Percentiles rank a stretch among this genome's conserved stretches.
phyloP scores from a whole-genome alignment of 306 rosid genomes.

The Lathyrus oleraceus region DNA sequence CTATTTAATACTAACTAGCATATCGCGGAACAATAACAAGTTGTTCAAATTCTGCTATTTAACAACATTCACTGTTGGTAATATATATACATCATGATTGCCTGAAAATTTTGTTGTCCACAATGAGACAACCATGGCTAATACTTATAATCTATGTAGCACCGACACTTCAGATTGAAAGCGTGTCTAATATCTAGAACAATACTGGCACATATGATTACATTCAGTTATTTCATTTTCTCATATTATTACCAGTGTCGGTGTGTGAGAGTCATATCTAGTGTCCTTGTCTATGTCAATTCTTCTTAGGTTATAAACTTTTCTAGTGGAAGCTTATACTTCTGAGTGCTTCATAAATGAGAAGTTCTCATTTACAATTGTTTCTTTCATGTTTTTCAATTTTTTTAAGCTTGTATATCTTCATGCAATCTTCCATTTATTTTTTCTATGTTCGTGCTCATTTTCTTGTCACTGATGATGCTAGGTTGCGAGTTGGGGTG shows the following conservation, averaged over 20 bases:
- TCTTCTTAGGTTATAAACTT: not conserved
- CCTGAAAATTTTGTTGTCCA: conserved; percentile 8
- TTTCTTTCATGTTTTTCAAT: not conserved
- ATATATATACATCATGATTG: not conserved
- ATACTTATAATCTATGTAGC: conserved; percentile 5
- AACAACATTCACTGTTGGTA: not conserved
- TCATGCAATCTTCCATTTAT: conserved; percentile 2
- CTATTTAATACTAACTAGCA: not conserved
- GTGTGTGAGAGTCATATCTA: not conserved
- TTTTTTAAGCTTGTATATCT: conserved; percentile 20
- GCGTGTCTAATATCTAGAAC: not conserved
- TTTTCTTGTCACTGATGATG: conserved; percentile 33
- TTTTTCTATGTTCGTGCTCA: conserved; percentile 22
- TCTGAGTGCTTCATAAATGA: conserved; percentile 30
- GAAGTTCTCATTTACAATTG: conserved; percentile 8
- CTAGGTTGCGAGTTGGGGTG: conserved; percentile 90
- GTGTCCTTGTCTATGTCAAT: not conserved
- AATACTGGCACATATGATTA: not conserved
- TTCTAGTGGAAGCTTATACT: not conserved
- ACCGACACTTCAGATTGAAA: not conserved
- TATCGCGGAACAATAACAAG: not conserved
- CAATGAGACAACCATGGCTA: not conserved
- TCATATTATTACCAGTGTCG: not conserved
- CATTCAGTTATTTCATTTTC: not conserved
- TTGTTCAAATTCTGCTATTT: not conserved